Evolutionary conservation across 2,329 filamentous ascomycete genomes (phyloP).

Genomic region (Diaporthe caulivora): DNA sequence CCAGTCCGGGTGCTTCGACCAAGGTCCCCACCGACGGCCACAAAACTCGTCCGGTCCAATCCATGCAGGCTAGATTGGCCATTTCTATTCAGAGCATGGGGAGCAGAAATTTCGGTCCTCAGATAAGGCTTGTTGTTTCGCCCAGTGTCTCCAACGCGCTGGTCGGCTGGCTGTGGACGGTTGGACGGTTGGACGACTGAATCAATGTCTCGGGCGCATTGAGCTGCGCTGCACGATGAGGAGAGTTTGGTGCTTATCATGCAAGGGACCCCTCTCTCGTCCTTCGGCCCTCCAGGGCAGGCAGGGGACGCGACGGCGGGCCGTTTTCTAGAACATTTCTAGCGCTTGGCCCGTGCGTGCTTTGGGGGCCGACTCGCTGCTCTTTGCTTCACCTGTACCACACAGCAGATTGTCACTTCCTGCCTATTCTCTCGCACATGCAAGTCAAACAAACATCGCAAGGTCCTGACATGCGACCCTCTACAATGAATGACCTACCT

Average conservation of each 20-base stretch:
- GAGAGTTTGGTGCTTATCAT: constrained; percentile 12
- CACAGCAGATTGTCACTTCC: neutral
- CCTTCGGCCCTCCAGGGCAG: constrained; percentile 1
- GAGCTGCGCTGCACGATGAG: neutral
- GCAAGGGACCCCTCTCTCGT: constrained; percentile 18
- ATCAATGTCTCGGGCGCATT: constrained; percentile 26
- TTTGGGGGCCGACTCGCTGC: neutral
- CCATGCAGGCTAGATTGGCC: neutral
- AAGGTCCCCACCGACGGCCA: constrained; percentile 3
- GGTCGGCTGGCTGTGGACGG: neutral
- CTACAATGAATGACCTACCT: too few species aligned
- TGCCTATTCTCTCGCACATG: neutral
- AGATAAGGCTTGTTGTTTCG: constrained; percentile 8
- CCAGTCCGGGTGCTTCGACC: constrained; percentile 31
- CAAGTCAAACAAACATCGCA: too few species aligned
- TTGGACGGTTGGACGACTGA: neutral
- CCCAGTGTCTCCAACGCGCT: constrained; percentile 1
- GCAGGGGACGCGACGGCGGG: constrained; percentile 7
- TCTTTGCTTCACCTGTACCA: too few species aligned
- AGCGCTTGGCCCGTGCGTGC: constrained; percentile 44
- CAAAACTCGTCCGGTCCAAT: constrained; percentile 9
- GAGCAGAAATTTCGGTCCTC: neutral
- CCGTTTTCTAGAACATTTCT: constrained; percentile 53
- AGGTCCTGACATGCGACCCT: too few species aligned
- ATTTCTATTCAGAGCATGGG: neutral